Conservation (phyloP, 257 asterid genomes). For the Plantago ovata region DNA sequence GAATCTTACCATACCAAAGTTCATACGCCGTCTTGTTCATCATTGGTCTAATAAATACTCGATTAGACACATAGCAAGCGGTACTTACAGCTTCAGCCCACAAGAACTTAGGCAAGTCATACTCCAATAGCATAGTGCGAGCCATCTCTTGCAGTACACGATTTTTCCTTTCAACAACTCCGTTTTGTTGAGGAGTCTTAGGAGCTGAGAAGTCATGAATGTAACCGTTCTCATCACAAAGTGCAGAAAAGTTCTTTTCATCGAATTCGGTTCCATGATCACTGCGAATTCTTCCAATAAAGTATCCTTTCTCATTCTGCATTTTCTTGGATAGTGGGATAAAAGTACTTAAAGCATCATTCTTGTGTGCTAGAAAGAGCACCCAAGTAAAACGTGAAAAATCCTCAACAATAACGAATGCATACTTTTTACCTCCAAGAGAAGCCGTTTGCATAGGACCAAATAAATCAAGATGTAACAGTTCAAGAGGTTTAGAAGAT, state of each 20-base stretch:
- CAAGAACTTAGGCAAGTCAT: neutral
- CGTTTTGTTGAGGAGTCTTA: neutral
- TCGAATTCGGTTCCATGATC: neutral
- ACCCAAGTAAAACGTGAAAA: neutral
- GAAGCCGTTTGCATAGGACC: neutral
- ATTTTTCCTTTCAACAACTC: neutral
- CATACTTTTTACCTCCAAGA: neutral
- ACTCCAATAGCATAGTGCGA: neutral
- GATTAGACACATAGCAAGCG: neutral
- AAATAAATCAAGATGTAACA: neutral
- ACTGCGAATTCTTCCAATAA: neutral
- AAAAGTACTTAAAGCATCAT: neutral
- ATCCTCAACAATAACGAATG: neutral
- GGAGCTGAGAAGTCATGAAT: neutral
- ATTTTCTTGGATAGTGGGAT: neutral
- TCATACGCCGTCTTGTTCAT: neutral
- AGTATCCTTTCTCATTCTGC: neutral
- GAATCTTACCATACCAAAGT: neutral
- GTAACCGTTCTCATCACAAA: neutral
- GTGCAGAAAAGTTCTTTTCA: neutral
- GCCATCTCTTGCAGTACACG: neutral
- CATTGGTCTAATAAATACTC: neutral
- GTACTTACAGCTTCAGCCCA: neutral
- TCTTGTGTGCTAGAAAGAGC: neutral
- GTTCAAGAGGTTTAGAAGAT: neutral